Base-by-base conservation (phyloP, 2,329 filamentous ascomycete genomes). In the Purpureocillium lavendulum region DNA sequence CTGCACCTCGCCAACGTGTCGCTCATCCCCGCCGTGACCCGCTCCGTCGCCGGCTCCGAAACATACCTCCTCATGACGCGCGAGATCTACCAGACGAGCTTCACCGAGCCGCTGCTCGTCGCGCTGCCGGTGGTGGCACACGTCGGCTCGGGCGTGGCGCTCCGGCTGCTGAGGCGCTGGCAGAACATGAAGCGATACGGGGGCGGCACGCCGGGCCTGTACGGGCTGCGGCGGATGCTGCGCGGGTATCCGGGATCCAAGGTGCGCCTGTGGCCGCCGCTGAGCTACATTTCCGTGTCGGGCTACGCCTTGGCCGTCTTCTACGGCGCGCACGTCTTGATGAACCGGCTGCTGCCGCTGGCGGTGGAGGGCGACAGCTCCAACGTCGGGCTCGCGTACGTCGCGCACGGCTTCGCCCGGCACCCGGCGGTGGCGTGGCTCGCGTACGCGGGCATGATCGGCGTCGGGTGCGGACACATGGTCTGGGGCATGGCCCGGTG, bases 11-110 rank as follows among this genome's bases (percentile, higher is more conserved):
- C 80, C 53, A 94, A 89, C 52, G 90, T 87, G 28, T 86, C 86
- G 7, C 59, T 94, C 33, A 82, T 94, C 47, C 88, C 87, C 0
- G 75, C 92, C 30, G 51, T 81, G 36, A 87, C 84, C 31, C 76
- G 72, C 41, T 87, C 84, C 34, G 76, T 92, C 7, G 67, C 82
- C 8, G 75, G 79, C 38, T 84, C 84, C 44, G 89, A 96, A 57
- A 80, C 80, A 36, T 94, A 88, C 61, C 80, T 97, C 36, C 82
- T 97, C 47, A 85, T 95, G 60, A 89, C 88, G 21, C 80, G 90
- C 45, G 89, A 94, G 36, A 80, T 92, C 60, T 97, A 97, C 67
- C 90, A 96, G 61, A 89, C 87, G 1, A 73, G 82, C 2, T 67
- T 86, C 13, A 72, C 84, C 38, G 89, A 96, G 57, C 86, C 87